Evolutionary conservation across 805 yeast genomes (phyloP), one percentile per base, ranked within the genome.

Genomic region (Yamadazyma kitorensis): DNA sequence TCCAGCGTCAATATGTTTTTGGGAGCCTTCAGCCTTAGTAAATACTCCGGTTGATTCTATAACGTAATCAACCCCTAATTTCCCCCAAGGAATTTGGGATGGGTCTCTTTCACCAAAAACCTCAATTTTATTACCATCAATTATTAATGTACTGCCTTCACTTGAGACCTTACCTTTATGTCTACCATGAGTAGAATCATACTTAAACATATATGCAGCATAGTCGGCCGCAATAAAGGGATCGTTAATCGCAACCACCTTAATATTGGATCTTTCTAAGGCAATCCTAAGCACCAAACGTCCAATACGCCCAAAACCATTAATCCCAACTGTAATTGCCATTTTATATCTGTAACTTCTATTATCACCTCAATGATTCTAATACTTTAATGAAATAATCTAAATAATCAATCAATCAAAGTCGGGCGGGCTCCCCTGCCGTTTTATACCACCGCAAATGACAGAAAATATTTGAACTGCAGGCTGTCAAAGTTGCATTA

Each of bases 291-390:
- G 51, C 21, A 57, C 61, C 34, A 57, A 52, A 50, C 63, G 57
- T 18, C 63, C 63, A 38, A 57, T 57, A 48, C 63, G 55, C 33
- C 63, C 63, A 49, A 57, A 57, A 34, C 63, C 63, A 54, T 57
- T 57, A 49, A 57, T 56, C 39, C 60, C 63, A 43, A 57, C 51
- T 31, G 52, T 53, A 44, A 54, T 49, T n/a, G n/a, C n/a, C 55
- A 52, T 52, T 29, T 34, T 43, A 8, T 18, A 9, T 20, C 18
- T 22, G 12, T 8, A 7, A 8, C 10, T 24, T 24, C 10, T 24
- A 11, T 11, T 24, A 12, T n/a, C 12, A 11, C n/a, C n/a, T n/a
- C n/a, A n/a, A n/a, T n/a, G n/a, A n/a, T n/a, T 15, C 14, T n/a
- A n/a, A n/a, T n/a, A n/a, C n/a, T n/a, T n/a, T n/a, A n/a, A n/a